A percentile compares a stretch with the other conserved stretches of the same genome.
Evolutionary conservation across 2,329 filamentous ascomycete genomes (phyloP).

Genomic region (Ceratocystis harringtonii): DNA sequence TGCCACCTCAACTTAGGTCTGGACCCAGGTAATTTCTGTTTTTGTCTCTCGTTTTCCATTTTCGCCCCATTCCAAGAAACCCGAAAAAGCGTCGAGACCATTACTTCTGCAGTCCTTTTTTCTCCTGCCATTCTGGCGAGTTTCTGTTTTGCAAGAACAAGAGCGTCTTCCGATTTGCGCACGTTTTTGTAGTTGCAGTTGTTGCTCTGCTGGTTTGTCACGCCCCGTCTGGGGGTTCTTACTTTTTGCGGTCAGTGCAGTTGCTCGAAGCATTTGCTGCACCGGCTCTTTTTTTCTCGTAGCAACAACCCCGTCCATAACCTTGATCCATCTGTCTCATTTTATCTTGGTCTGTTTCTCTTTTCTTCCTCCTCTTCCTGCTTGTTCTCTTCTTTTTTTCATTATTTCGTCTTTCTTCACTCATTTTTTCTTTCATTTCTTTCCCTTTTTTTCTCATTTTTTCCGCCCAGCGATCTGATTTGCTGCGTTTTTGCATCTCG

Average conservation of each 20-base stretch:
- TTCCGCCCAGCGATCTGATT: conserved; percentile 11
- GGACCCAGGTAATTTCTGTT: conserved; percentile 1
- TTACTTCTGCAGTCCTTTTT: not conserved
- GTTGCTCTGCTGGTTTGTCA: not conserved
- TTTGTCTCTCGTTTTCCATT: conserved; percentile 1
- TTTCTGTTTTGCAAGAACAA: not conserved
- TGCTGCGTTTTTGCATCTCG: not conserved
- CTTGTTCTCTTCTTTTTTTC: conserved; percentile 19
- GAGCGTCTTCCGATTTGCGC: not conserved
- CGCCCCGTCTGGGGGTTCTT: not conserved
- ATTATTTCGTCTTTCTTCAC: conserved; percentile 19
- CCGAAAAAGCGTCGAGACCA: too few relatives aligned
- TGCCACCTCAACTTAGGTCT: not conserved
- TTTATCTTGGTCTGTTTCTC: conserved; percentile 19
- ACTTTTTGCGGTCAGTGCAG: not conserved
- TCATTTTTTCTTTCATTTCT: not conserved
- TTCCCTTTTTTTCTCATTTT: conserved; percentile 22
- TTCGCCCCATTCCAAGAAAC: not conserved
- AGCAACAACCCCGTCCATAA: not conserved
- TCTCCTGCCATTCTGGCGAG: not conserved
- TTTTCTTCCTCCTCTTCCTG: conserved; percentile 9
- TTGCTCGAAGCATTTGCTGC: conserved; percentile 2
- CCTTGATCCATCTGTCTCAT: not conserved
- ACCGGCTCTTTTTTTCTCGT: not conserved
- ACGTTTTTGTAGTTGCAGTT: not conserved